phyloP scores from a whole-genome alignment of 148 eudicot species.

The Fagopyrum esculentum region DNA sequence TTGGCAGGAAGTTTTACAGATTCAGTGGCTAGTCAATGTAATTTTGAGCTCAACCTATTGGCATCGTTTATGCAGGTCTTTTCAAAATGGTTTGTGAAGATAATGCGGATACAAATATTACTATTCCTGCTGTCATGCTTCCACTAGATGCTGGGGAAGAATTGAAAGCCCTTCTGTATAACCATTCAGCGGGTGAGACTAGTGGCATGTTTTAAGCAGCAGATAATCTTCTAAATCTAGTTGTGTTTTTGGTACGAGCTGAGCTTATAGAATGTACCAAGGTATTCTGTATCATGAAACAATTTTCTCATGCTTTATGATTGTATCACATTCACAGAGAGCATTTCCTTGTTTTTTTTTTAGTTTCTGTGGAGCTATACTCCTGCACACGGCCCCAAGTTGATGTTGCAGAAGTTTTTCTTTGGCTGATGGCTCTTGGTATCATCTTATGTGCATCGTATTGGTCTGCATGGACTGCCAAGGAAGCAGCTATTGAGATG shows the following conservation, averaged over 20 bases:
- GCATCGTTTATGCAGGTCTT: slow-evolving; percentile 49
- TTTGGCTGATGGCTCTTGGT: slow-evolving; percentile 99
- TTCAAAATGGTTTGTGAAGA: slow-evolving; percentile 98
- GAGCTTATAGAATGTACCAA: not conserved
- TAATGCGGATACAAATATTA: slow-evolving; percentile 55
- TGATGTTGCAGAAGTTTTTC: slow-evolving; percentile 96
- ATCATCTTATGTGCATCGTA: slow-evolving; percentile 89
- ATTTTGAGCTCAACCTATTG: not conserved
- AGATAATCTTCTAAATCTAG: not conserved
- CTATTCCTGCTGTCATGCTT: slow-evolving; percentile 91
- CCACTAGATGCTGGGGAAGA: slow-evolving; percentile 74
- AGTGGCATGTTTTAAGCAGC: not conserved
- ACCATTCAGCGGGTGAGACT: slow-evolving; percentile 57
- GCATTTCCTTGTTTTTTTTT: slow-evolving; percentile 21
- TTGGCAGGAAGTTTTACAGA: not conserved
- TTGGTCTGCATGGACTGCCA: slow-evolving; percentile 97
- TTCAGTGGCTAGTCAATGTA: not conserved
- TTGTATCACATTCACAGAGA: not conserved
- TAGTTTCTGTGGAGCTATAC: slow-evolving; percentile 94
- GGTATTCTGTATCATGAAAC: not conserved
- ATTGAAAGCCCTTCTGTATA: slow-evolving; percentile 40
- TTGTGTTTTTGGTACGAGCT: not conserved
- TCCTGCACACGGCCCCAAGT: slow-evolving; percentile 86
- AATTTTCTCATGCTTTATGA: not conserved
- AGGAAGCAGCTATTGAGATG: slow-evolving; percentile 80